These are phyloP conservation scores for Kockovaella imperatae DNA, from an alignment of 768 basidiomycete species.

Conservation along the genomic window DNA sequence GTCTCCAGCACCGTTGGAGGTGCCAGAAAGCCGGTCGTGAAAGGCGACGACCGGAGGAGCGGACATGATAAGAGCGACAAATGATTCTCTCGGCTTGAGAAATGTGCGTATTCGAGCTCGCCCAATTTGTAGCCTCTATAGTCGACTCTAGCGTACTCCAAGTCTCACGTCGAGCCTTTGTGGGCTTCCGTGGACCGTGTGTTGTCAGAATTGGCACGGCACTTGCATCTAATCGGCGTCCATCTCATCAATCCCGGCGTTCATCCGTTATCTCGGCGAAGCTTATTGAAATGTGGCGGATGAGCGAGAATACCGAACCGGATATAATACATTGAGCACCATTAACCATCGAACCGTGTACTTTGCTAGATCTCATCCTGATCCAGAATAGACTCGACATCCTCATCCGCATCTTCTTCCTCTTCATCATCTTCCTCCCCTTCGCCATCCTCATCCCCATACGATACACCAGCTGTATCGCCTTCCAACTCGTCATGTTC, in stretches of 20 bases:
- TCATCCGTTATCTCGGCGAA: no score
- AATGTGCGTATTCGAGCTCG: not conserved
- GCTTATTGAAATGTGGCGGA: no score
- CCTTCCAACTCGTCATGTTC: constrained; percentile 1
- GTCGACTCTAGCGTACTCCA: not conserved
- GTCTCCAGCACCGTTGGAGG: no score
- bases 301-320: no score
- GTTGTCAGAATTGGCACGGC: no score
- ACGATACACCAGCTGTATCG: not conserved
- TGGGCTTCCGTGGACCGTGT: no score
- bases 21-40: no score
- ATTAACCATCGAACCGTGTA: no score
- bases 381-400: constrained; percentile 24
- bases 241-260: no score
- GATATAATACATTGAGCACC: no score
- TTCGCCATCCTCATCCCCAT: constrained; percentile 11
- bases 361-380: not conserved
- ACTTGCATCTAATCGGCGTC: no score
- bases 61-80: constrained; percentile 25
- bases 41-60: no score
- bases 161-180: not conserved
- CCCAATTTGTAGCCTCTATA: not conserved
- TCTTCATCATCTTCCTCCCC: constrained; percentile 12
- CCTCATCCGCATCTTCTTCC: constrained; percentile 23
- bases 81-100: not conserved